Evolutionary conservation across 2,329 filamentous ascomycete genomes (phyloP), one percentile per base, ranked within the genome.

Genomic region (Cytospora chrysosperma): DNA sequence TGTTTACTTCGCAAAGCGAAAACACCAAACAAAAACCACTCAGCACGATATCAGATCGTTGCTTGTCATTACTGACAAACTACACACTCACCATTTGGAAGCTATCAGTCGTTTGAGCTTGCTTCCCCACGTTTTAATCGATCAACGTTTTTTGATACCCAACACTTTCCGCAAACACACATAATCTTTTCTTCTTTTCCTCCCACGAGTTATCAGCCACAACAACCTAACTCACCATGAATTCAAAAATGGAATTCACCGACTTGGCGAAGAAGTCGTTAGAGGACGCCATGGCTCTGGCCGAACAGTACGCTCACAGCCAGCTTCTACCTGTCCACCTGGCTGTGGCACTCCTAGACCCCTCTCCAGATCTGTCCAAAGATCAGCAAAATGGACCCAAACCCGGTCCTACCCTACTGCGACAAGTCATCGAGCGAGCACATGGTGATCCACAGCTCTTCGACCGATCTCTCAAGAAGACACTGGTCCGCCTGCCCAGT

Each of bases 321-420:
- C 94, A 99, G 77, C 87, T 98, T 66, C 84, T 93, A 61, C 95
- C 95, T 19, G 78, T 98, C 65, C 95, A 99, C 76, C 85, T 99
- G 59, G 93, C 93, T 52, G 90, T 93, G 61, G 87, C 90, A 56
- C 85, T 95, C 64, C 85, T 94, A 72, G 90, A 92, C 67, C 90
- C 90, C 52, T 87, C 88, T 19, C 83, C 87, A 65, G 90, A 92
- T 75, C 85, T 83, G 69, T 92, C 90, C 70, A 93, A 92, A 75
- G 91, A 95, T 74, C 91, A 92, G 76, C 91, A 92, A 78, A 92
- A 94, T 73, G 82, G 83, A 6, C 86, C 89, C 28, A 84, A 90
- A 60, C 83, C 79, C 40, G 80, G 83, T 32, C 78, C 86, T 69
- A 92, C 93, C n/a, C 86, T 99, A 60, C 96, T 98, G 82, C 88